These are phyloP conservation scores for Coemansia sp. DNA, from an alignment of 192 early-diverging fungal genomes.

Conservation along the genomic window DNA sequence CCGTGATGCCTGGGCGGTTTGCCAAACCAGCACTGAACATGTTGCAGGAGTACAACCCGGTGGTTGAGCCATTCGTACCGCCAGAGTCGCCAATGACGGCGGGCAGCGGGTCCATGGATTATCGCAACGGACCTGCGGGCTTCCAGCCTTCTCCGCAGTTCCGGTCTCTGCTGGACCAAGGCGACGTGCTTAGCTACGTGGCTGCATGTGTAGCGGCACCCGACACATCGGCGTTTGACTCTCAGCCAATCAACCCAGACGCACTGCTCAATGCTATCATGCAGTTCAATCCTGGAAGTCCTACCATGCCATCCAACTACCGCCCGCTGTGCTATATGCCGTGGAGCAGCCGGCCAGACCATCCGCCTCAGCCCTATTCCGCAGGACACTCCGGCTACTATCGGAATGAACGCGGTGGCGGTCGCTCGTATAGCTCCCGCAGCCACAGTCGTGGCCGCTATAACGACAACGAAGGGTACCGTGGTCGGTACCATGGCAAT, in stretches of 20 bases:
- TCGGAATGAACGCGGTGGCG: constrained; percentile 5
- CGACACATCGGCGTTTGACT: constrained; percentile 19
- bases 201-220: constrained; percentile 27
- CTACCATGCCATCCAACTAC: constrained; percentile 22
- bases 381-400: constrained; percentile 3
- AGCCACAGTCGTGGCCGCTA: constrained; percentile 34
- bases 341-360: constrained; percentile 12
- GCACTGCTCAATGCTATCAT: constrained; percentile 25
- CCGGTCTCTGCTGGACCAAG: constrained; percentile 28
- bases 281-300: constrained; percentile 4
- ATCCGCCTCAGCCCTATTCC: neutral
- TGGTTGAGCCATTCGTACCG: constrained; percentile 24
- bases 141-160: constrained; percentile 6
- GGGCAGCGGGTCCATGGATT: neutral
- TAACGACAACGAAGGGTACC: constrained; percentile 18
- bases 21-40: constrained; percentile 10
- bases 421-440: constrained; percentile 5
- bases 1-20: constrained; percentile 34
- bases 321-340: constrained; percentile 45
- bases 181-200: constrained; percentile 48
- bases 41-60: constrained; percentile 32
- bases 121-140: neutral
- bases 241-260: constrained; percentile 20
- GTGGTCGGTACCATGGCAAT: constrained; percentile 9
- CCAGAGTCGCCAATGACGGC: constrained; percentile 1